Base-by-base conservation (phyloP, 257 asterid species). In the Nicotiana undulata region DNA sequence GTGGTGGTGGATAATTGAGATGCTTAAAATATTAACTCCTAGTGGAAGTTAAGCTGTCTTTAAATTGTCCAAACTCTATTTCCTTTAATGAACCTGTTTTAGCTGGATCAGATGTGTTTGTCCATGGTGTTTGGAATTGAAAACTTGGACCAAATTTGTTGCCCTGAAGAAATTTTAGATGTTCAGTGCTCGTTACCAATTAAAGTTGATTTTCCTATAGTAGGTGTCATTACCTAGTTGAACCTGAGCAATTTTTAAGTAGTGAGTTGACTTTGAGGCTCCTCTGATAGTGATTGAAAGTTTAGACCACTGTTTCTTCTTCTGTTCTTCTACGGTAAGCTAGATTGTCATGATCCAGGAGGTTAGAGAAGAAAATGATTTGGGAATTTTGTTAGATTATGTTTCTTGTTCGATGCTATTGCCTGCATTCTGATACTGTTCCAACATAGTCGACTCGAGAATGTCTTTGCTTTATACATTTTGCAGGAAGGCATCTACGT, bases 41-140 rank as follows among this genome's bases (percentile, higher is more conserved):
- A 75, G 56, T 79, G 82, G 77, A 79, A 31, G 80, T 72, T 65
- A 61, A 82, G 85, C 80, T 79, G 59, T 70, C 59, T 44, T 44
- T 44, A 70, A 22, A 44, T 44, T 44, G 59, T 70, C 37, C 3
- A 11, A 12, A 70, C 20, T 70, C 77, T 22, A 70, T 0, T 44
- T 70, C 29, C 77, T 18, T 40, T 20, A 40, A 40, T 68, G 58
- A 11, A 44, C 34, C 77, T 22, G 34, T 5, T 44, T 40, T 40
- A 12, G 34, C 77, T 44, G 20, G 59, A 40, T 44, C 0, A 3
- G 29, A 70, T 40, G 20, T 40, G 46, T 12, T 3, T 70, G 2
- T 22, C 34, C 59, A 44, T 22, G 34, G 59, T 6, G 13, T 13
- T 70, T 40, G 76, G 76, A 70, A 44, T 68, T 70, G 34, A n/a